Evolutionary conservation across 345 rosid species (phyloP).

Genomic region (Camelina sativa): DNA sequence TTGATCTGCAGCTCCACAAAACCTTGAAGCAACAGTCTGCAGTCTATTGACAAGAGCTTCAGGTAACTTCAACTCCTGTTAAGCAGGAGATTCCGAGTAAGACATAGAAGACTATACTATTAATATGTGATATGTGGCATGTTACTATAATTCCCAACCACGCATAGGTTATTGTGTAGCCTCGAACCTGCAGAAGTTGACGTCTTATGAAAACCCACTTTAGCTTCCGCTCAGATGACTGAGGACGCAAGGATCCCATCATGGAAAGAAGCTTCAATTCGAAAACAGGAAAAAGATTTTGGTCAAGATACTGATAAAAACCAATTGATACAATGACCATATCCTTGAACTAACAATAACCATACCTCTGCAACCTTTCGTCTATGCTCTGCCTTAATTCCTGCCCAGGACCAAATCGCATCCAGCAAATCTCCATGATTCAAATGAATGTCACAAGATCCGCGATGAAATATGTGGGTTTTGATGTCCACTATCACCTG

Average conservation of each 20-base stretch:
- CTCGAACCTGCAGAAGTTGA: slow-evolving; percentile 89
- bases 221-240: slow-evolving; percentile 86
- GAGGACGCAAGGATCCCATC: slow-evolving; percentile 89
- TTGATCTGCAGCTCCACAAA: slow-evolving; percentile 89
- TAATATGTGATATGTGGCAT: neutral
- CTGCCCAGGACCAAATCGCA: slow-evolving; percentile 96
- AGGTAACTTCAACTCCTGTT: slow-evolving; percentile 86
- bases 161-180: slow-evolving; percentile 26
- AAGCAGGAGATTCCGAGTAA: slow-evolving; percentile 37
- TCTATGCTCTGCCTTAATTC: slow-evolving; percentile 83
- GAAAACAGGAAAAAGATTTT: slow-evolving; percentile 26
- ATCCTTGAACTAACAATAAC: slow-evolving; percentile 22
- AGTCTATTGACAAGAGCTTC: slow-evolving; percentile 92
- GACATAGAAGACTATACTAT: slow-evolving; percentile 14
- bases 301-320: slow-evolving; percentile 36
- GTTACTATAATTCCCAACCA: slow-evolving; percentile 21
- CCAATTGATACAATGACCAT: slow-evolving; percentile 31
- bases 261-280: slow-evolving; percentile 81
- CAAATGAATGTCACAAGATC: slow-evolving; percentile 82
- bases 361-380: slow-evolving; percentile 92
- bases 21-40: slow-evolving; percentile 90
- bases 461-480: slow-evolving; percentile 60
- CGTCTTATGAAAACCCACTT: slow-evolving; percentile 93
- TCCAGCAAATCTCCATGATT: slow-evolving; percentile 90
- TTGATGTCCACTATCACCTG: slow-evolving; percentile 81